Conservation (phyloP, 805 yeast species). For the Kazachstania africana region DNA sequence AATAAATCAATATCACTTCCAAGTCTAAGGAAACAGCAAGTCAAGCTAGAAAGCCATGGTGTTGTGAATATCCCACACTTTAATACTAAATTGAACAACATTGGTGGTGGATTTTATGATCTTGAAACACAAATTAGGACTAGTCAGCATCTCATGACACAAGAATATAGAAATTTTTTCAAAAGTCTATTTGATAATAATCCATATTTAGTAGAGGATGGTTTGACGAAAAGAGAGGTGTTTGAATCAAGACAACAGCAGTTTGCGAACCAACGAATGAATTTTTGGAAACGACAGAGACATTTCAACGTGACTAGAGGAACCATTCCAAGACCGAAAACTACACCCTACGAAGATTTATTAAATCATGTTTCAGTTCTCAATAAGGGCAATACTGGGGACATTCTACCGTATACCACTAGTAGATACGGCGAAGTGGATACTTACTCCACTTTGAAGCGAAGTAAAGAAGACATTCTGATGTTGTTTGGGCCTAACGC, state of each 20-base stretch:
- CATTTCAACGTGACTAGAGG: slow-evolving; percentile 11
- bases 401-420: slow-evolving; percentile 20
- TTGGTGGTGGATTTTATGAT: background rate
- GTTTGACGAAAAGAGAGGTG: slow-evolving; percentile 1
- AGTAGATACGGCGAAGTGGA: slow-evolving; percentile 26
- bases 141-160: background rate
- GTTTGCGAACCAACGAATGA: slow-evolving; percentile 8
- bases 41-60: slow-evolving; percentile 2
- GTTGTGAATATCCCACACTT: slow-evolving; percentile 9
- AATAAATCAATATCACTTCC: background rate
- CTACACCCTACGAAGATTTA: slow-evolving; percentile 13
- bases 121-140: slow-evolving; percentile 2
- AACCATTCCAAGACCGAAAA: slow-evolving; percentile 7
- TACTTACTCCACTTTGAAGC: slow-evolving; percentile 12
- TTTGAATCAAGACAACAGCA: slow-evolving; percentile 6
- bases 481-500: slow-evolving; percentile 4
- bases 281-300: slow-evolving; percentile 20
- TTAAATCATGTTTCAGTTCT: slow-evolving; percentile 17
- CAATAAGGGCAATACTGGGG: slow-evolving; percentile 17
- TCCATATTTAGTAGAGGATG: background rate
- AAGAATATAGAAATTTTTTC: slow-evolving; percentile 2
- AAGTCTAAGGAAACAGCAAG: slow-evolving; percentile 1
- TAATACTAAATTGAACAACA: background rate
- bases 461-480: slow-evolving; percentile 18
- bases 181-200: too few relatives aligned